Evolutionary conservation across 2,329 filamentous ascomycete species (phyloP).

Genomic region (Nannizzia gypsea): DNA sequence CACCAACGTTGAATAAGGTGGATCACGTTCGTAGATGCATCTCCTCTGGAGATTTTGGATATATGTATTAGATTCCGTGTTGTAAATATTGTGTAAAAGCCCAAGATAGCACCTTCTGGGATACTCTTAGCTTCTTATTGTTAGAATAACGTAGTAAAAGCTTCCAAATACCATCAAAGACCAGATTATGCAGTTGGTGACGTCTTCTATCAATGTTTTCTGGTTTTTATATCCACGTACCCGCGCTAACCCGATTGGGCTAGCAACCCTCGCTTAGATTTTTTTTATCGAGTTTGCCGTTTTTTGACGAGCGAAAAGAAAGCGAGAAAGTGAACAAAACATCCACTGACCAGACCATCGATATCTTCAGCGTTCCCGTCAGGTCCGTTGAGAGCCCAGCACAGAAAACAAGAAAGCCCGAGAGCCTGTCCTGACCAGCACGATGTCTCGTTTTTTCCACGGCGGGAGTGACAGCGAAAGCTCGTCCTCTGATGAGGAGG

Average conservation of each 20-base stretch:
- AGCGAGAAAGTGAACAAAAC: background rate
- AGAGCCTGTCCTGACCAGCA: background rate
- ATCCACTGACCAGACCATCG: background rate
- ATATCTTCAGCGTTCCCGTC: background rate
- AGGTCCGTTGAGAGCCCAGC: background rate
- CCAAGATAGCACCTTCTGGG: too few relatives aligned
- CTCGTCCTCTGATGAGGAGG: slow-evolving; percentile 87
- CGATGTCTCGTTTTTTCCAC: slow-evolving; percentile 95
- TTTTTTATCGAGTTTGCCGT: slow-evolving; percentile 15
- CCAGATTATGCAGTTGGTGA: background rate
- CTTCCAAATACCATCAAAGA: background rate
- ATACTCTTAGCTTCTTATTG: too few relatives aligned
- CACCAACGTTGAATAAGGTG: too few relatives aligned
- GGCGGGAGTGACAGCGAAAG: slow-evolving; percentile 93
- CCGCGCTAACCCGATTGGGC: slow-evolving; percentile 8
- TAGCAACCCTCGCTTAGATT: slow-evolving; percentile 34
- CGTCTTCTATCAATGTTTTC: background rate
- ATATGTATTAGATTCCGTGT: too few relatives aligned
- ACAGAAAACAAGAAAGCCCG: background rate
- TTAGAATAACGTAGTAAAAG: too few relatives aligned
- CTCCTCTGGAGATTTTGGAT: too few relatives aligned
- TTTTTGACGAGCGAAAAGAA: background rate
- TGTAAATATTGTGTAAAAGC: too few relatives aligned
- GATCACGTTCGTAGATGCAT: too few relatives aligned
- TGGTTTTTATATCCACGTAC: background rate